These are phyloP conservation scores for Stephanodiscus minutulus DNA, from an alignment of 108 stramenopile genomes.

Conservation along the genomic window DNA sequence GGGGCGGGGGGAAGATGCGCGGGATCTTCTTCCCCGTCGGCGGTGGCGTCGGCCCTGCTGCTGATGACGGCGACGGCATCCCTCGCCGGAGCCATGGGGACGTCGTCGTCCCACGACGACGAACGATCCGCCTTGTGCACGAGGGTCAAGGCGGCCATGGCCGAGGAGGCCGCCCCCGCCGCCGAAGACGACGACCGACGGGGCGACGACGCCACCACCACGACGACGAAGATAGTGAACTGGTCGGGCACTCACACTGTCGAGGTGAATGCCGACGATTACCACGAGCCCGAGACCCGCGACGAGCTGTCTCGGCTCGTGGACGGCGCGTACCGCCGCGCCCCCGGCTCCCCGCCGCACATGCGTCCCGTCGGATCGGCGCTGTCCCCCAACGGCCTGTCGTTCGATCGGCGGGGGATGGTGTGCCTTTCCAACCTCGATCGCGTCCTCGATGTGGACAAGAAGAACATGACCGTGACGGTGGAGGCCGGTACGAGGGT, in stretches of 20 bases:
- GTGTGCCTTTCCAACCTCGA: slow-evolving; percentile 89
- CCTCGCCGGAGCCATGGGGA: not conserved
- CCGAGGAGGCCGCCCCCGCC: not conserved
- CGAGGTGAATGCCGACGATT: slow-evolving; percentile 54
- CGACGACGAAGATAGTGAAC: slow-evolving; percentile 71
- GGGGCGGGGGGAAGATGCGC: not conserved
- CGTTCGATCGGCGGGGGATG: slow-evolving; percentile 75
- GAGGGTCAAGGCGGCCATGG: not conserved
- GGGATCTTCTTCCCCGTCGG: not conserved
- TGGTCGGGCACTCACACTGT: slow-evolving; percentile 88
- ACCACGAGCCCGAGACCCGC: slow-evolving; percentile 80
- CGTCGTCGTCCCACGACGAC: slow-evolving; percentile 15
- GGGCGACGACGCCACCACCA: slow-evolving; percentile 27
- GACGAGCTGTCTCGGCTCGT: slow-evolving; percentile 67
- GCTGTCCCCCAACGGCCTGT: slow-evolving; percentile 95
- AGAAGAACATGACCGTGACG: slow-evolving; percentile 79
- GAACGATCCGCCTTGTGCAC: too few species aligned
- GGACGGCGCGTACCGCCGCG: slow-evolving; percentile 55
- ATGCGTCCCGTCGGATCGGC: slow-evolving; percentile 94
- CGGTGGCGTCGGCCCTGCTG: not conserved
- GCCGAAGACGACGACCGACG: not conserved
- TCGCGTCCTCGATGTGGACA: slow-evolving; percentile 78
- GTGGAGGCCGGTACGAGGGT: slow-evolving; percentile 94
- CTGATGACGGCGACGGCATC: not conserved
- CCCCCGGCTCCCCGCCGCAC: slow-evolving; percentile 50